Evolutionary conservation across 331 rosid species (phyloP).

Genomic region (Prunus yedoensis): DNA sequence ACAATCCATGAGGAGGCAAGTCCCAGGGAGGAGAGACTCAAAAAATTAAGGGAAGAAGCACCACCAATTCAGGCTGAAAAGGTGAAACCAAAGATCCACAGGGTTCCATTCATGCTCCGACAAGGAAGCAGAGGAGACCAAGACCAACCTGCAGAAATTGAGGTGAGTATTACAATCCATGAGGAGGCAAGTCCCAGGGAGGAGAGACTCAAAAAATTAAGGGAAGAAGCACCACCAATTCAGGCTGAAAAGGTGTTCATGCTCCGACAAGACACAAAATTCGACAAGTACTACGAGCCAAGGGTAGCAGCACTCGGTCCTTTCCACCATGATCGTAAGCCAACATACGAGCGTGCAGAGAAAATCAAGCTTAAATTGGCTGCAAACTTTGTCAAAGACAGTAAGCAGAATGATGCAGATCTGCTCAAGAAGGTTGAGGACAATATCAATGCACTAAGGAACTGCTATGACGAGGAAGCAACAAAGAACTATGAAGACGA

Average conservation of each 20-base stretch:
- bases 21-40: neutral
- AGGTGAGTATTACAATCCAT: too few species aligned
- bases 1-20: neutral
- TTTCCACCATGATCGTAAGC: neutral
- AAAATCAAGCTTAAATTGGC: neutral
- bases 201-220: too few species aligned
- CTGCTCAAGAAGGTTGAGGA: neutral
- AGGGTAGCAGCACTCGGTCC: neutral
- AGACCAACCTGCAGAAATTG: too few species aligned
- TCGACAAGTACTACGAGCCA: neutral
- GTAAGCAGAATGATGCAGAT: neutral
- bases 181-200: too few species aligned
- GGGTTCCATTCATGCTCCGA: neutral
- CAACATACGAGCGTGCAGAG: neutral
- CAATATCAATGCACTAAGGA: neutral
- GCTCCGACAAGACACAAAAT: neutral
- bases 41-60: neutral
- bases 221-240: too few species aligned
- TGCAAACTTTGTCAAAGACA: neutral
- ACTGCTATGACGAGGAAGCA: neutral
- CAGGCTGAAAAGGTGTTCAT: too few species aligned
- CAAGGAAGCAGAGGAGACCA: too few species aligned
- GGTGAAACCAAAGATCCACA: slow-evolving; percentile 3
- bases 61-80: neutral
- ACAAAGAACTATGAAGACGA: neutral